phyloP scores from a whole-genome alignment of 768 basidiomycete species.

The Flagelloscypha sp. region DNA sequence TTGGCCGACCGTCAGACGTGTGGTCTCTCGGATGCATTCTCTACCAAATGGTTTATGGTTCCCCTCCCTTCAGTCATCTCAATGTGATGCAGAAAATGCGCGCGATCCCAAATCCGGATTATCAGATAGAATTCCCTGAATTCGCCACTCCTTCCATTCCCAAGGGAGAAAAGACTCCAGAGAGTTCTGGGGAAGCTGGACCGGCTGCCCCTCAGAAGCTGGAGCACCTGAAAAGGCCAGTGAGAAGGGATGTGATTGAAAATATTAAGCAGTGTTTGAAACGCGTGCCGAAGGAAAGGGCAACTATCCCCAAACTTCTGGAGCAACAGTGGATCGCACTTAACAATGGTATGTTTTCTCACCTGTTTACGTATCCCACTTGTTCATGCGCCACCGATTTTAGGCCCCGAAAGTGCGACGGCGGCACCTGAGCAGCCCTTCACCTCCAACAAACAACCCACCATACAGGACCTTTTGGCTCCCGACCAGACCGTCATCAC shows the following conservation, averaged over 20 bases:
- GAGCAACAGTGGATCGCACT: conserved; percentile 72
- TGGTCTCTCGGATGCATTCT: conserved; percentile 98
- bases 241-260: conserved; percentile 67
- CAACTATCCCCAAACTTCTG: conserved; percentile 82
- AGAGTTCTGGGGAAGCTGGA: conserved; percentile 18
- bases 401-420: conserved; percentile 16
- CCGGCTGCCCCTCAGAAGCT: conserved; percentile 45
- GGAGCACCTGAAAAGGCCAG: conserved; percentile 62
- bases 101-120: conserved; percentile 73
- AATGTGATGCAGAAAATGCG: conserved; percentile 86
- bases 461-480: conserved; percentile 27
- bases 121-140: conserved; percentile 79
- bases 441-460: conserved; percentile 22
- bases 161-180: conserved; percentile 20
- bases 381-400: background rate
- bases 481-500: conserved; percentile 66
- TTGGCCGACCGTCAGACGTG: conserved; percentile 91
- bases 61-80: conserved; percentile 84
- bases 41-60: conserved; percentile 97
- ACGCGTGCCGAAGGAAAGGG: conserved; percentile 73
- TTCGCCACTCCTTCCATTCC: conserved; percentile 48
- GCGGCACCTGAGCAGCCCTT: conserved; percentile 13
- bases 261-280: conserved; percentile 77
- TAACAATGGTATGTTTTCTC: conserved; percentile 40
- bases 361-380: conserved; percentile 3